A percentile compares a stretch with the other conserved stretches of the same genome.
These are phyloP conservation scores for Suhomyces canberraensis DNA, from an alignment of 805 yeast genomes.

Conservation along the genomic window DNA sequence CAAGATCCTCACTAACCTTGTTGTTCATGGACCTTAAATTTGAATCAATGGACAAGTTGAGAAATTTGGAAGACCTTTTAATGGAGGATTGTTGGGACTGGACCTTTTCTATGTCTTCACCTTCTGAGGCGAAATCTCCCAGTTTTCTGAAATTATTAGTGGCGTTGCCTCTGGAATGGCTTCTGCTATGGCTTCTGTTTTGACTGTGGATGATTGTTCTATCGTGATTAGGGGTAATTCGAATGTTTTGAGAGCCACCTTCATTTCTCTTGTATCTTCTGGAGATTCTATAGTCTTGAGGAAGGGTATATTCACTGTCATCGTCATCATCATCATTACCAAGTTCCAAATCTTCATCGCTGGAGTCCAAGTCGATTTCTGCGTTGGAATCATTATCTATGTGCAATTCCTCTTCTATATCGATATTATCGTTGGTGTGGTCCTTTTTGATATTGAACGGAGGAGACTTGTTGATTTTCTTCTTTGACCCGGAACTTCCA, in stretches of 20 bases:
- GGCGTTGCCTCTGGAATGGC: background rate
- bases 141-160: constrained; percentile 4
- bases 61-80: constrained; percentile 40
- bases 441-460: constrained; percentile 39
- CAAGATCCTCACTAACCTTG: constrained; percentile 17
- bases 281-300: background rate
- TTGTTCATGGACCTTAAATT: constrained; percentile 12
- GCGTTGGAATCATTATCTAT: constrained; percentile 8
- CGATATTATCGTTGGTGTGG: constrained; percentile 19
- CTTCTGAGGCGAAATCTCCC: constrained; percentile 5
- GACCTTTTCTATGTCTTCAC: constrained; percentile 9
- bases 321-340: constrained; percentile 9
- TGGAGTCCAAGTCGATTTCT: constrained; percentile 4
- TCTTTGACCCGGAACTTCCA: background rate
- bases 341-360: constrained; percentile 2
- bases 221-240: constrained; percentile 1
- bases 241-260: background rate
- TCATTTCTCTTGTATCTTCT: background rate
- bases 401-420: constrained; percentile 13
- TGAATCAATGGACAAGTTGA: constrained; percentile 39
- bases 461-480: constrained; percentile 37
- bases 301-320: constrained; percentile 5
- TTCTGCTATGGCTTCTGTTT: constrained; percentile 1
- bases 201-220: background rate
- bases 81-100: constrained; percentile 24